Evolutionary conservation across 2,329 filamentous ascomycete species (phyloP).

Genomic region (Neopestalotiopsis sp.): DNA sequence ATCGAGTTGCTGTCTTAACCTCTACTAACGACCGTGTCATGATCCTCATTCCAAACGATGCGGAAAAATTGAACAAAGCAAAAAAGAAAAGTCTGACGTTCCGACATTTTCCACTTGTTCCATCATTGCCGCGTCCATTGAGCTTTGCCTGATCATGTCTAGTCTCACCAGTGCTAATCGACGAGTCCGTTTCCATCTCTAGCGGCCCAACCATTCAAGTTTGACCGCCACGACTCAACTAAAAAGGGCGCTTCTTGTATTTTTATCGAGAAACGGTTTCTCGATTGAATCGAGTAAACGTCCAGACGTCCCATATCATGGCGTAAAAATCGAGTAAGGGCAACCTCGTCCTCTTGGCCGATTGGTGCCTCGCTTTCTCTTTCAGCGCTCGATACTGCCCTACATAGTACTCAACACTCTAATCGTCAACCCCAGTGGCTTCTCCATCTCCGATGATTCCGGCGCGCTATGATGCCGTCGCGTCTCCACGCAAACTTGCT

Average conservation of each 20-base stretch:
- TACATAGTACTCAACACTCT: background rate
- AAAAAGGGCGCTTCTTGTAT: constrained; percentile 22
- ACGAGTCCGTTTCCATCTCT: background rate
- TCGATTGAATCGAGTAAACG: constrained; percentile 34
- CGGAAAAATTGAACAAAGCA: background rate
- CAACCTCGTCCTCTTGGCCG: constrained; percentile 27
- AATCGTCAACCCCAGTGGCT: background rate
- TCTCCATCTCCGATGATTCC: background rate
- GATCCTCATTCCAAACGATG: too few species aligned
- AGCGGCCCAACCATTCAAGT: background rate
- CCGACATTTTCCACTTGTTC: background rate
- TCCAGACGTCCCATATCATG: constrained; percentile 20
- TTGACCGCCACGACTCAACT: background rate
- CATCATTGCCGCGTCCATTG: background rate
- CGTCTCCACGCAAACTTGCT: background rate
- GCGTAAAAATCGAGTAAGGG: constrained; percentile 26
- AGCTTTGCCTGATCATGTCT: constrained; percentile 9
- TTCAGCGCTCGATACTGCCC: background rate
- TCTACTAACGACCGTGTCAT: too few species aligned
- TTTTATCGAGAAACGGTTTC: constrained; percentile 33
- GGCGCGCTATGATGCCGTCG: background rate
- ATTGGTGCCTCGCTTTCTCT: constrained; percentile 22
- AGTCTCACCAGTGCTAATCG: background rate
- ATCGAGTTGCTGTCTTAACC: too few species aligned
- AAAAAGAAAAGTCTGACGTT: background rate